Conservation (phyloP, 352 stramenopile genomes). For the Peronospora tabacina region DNA sequence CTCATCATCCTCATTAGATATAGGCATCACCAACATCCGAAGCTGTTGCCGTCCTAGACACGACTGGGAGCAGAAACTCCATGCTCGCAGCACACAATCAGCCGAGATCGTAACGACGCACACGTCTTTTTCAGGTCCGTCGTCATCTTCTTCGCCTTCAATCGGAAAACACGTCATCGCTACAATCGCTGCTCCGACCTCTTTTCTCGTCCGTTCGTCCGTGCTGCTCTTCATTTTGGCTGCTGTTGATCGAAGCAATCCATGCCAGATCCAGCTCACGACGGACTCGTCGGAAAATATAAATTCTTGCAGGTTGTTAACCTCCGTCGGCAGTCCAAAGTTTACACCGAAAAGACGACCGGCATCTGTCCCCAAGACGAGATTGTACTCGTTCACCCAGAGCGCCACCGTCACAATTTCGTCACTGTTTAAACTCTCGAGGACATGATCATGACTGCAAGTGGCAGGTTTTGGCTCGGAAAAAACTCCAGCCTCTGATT, state of each 20-base stretch:
- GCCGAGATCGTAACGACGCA: conserved; percentile 62
- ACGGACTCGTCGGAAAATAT: conserved; percentile 64
- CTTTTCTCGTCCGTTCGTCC: conserved; percentile 23
- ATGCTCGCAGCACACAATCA: conserved; percentile 56
- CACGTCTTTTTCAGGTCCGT: conserved; percentile 36
- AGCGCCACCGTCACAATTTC: conserved; percentile 57
- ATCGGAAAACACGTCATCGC: conserved; percentile 59
- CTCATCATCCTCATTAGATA: conserved; percentile 6
- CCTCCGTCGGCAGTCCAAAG: conserved; percentile 44
- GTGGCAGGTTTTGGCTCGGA: conserved; percentile 34
- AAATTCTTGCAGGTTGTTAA: conserved; percentile 51
- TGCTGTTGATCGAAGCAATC: conserved; percentile 41
- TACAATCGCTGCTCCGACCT: conserved; percentile 33
- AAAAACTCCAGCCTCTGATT: conserved; percentile 36
- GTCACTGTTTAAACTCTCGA: conserved; percentile 38
- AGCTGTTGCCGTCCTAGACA: conserved; percentile 61
- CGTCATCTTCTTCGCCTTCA: conserved; percentile 38
- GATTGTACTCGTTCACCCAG: conserved; percentile 75
- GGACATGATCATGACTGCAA: conserved; percentile 32
- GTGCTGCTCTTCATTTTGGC: conserved; percentile 29
- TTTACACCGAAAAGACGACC: conserved; percentile 64
- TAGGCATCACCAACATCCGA: conserved; percentile 23
- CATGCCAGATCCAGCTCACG: conserved; percentile 62
- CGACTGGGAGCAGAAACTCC: conserved; percentile 58
- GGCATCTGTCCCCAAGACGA: conserved; percentile 52